These are phyloP conservation scores for Piper betle DNA, from an alignment of 164 flowering plant genomes.

Conservation along the genomic window DNA sequence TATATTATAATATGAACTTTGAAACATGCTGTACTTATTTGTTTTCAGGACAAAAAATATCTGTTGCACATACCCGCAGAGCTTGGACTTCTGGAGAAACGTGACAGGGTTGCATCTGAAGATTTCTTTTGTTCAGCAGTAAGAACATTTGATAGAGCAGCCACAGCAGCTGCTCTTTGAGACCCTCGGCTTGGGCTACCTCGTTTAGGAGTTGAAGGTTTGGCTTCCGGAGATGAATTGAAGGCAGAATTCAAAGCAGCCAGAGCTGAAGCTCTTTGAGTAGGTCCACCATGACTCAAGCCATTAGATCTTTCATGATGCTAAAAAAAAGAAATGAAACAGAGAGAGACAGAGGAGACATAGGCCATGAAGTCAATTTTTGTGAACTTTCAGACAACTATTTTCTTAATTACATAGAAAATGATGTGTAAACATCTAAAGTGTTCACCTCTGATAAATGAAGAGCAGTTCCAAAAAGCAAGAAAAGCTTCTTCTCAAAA, in stretches of 20 bases:
- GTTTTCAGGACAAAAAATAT: neutral
- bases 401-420: neutral
- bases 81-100: constrained; percentile 31
- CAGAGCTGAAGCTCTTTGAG: constrained; percentile 90
- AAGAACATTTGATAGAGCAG: constrained; percentile 83
- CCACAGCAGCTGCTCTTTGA: constrained; percentile 98
- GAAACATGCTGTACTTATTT: neutral
- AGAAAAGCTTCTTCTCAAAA: constrained; percentile 75
- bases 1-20: too few species aligned
- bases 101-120: constrained; percentile 46
- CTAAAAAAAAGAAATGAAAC: constrained; percentile 12
- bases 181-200: constrained; percentile 45
- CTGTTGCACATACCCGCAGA: constrained; percentile 31
- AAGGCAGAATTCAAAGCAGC: constrained; percentile 87
- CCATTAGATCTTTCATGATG: constrained; percentile 53
- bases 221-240: constrained; percentile 46
- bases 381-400: neutral
- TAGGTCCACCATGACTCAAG: constrained; percentile 66
- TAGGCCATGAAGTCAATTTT: neutral
- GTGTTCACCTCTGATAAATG: constrained; percentile 55
- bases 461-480: constrained; percentile 52
- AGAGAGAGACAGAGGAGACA: neutral
- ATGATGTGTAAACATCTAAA: constrained; percentile 1
- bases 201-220: constrained; percentile 26
- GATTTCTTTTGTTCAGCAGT: constrained; percentile 66